phyloP scores from a whole-genome alignment of 495 filamentous ascomycete species.

The Pyrenula aspistea region DNA sequence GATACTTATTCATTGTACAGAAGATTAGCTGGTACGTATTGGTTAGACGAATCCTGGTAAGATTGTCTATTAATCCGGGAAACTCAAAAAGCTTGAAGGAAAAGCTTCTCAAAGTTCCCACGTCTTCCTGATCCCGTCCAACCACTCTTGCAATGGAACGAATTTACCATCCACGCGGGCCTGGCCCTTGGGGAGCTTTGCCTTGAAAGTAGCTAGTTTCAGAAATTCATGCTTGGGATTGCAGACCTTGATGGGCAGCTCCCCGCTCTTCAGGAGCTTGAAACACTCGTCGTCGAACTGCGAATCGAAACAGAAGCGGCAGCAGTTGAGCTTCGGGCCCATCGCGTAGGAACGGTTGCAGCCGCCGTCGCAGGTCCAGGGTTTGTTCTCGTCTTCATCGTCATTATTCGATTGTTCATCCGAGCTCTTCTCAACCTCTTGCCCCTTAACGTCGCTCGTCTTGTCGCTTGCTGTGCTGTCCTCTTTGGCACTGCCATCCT shows the following conservation, averaged over 20 bases:
- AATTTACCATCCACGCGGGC: not conserved
- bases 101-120: not conserved
- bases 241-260: not conserved
- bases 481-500: not conserved
- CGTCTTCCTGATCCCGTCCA: not conserved
- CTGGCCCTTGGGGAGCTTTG: not conserved
- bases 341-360: not conserved
- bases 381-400: slow-evolving; percentile 1
- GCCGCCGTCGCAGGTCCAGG: slow-evolving; percentile 7
- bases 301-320: not conserved
- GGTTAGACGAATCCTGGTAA: too few relatives aligned
- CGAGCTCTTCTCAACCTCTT: not conserved
- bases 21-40: too few relatives aligned
- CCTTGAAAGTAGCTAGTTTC: not conserved
- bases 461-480: not conserved
- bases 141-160: not conserved
- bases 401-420: not conserved
- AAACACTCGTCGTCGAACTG: not conserved
- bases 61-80: too few relatives aligned
- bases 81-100: too few relatives aligned
- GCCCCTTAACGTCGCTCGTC: not conserved
- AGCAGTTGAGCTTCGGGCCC: not conserved
- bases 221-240: not conserved
- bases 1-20: too few relatives aligned
- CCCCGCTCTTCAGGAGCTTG: not conserved